Percentiles rank a stretch among this genome's conserved stretches.
Conservation (phyloP, 495 filamentous ascomycete genomes). For the Penicillium canariense region DNA sequence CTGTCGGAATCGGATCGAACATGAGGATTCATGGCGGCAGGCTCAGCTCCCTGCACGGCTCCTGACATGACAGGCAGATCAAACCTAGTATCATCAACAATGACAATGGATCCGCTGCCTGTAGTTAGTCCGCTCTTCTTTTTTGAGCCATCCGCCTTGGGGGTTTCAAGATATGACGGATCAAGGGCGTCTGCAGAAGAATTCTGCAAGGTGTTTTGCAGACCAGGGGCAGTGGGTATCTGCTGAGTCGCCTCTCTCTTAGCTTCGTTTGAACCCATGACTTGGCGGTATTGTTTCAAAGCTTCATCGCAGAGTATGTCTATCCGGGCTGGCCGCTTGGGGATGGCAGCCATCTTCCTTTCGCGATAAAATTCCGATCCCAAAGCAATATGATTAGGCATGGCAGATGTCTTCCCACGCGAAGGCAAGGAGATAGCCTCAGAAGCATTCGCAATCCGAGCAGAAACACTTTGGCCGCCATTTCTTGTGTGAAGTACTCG, state of each 20-base stretch:
- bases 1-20: conserved; percentile 4
- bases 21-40: conserved; percentile 12
- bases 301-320: conserved; percentile 80
- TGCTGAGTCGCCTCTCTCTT: conserved; percentile 7
- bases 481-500: conserved; percentile 77
- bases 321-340: conserved; percentile 50
- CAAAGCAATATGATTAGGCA: conserved; percentile 48
- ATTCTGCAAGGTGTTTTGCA: conserved; percentile 7
- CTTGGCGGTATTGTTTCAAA: conserved; percentile 57
- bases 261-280: conserved; percentile 16
- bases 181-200: conserved; percentile 1
- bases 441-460: conserved; percentile 39
- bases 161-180: conserved; percentile 2
- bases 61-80: conserved; percentile 40
- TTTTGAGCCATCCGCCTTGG: conserved; percentile 22
- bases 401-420: conserved; percentile 41
- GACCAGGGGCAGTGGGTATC: conserved; percentile 1
- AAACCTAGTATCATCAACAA: conserved; percentile 63
- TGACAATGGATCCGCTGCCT: conserved; percentile 83
- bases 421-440: conserved; percentile 21
- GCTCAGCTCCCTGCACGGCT: conserved; percentile 19
- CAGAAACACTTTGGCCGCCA: conserved; percentile 39
- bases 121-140: conserved; percentile 62
- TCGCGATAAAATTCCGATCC: conserved; percentile 47
- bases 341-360: conserved; percentile 34